Base-by-base conservation (phyloP, 176 grass and related monocot species). In the Oryza brachyantha region DNA sequence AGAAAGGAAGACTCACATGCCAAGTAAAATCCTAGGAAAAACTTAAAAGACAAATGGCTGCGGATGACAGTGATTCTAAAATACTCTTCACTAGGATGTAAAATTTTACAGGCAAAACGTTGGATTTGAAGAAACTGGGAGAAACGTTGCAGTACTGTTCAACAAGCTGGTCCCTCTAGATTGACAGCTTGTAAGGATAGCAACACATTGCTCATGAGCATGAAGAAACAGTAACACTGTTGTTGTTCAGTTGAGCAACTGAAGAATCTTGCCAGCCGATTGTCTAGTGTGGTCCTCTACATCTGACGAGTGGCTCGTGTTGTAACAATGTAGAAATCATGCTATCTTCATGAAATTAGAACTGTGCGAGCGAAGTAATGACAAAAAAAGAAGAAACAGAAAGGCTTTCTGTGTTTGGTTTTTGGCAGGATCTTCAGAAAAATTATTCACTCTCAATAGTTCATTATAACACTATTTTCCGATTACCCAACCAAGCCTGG, bases 241-340 rank as follows among this genome's bases (percentile, higher is more conserved):
- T 89, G 36, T 42, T 80, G 54, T 70, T 76, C 82, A 76, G 87
- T 81, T 81, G 35, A 76, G 82, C 77, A 71, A 76, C 87, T 76
- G 87, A 80, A 81, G 77, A 81, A 72, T 81, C 81, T 89, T 71
- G 87, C 64, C 76, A 81, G 76, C 48, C 62, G 84, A 28, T 43
- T 10, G 71, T 39, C 42, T 22, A 26, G 61, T 64, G 72, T 89
- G 72, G 82, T 89, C 87, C 82, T 81, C 29, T 72, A 11, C 28
- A 37, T 77, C 78, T 77, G 78, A 73, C 72, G 77, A 34, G 24
- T 36, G 28, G 38, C 82, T 72, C 37, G 29, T 85, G 77, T 52
- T 61, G 71, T 61, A 79, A 25, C 72, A 66, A 66, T 72, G 25
- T 72, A 19, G 42, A 55, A 31, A 38, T 77, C 63, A 81, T 50